Conservation (phyloP, 768 basidiomycete species). For the Mycena polygramma region DNA sequence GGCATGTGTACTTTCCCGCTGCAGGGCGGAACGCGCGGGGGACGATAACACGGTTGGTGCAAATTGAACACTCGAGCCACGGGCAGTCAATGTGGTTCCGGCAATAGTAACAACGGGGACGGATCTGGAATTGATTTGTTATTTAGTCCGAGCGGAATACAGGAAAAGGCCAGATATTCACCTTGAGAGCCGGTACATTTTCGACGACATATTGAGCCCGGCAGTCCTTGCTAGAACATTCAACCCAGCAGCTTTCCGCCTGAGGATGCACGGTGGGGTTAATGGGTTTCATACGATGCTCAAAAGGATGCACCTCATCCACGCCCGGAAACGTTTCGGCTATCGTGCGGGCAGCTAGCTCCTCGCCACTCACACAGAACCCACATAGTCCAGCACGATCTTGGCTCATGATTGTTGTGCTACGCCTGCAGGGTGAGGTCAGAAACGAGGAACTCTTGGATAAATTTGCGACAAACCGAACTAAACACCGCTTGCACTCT, state of each 20-base stretch:
- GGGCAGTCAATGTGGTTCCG: constrained; percentile 40
- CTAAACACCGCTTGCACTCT: constrained; percentile 38
- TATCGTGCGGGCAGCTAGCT: constrained; percentile 3
- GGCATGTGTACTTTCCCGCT: constrained; percentile 38
- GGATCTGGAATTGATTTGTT: constrained; percentile 28
- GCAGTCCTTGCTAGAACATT: constrained; percentile 40
- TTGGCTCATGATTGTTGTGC: constrained; percentile 44
- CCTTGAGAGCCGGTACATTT: constrained; percentile 30
- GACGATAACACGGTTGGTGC: constrained; percentile 44
- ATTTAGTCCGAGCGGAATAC: neutral
- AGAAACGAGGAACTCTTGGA: neutral
- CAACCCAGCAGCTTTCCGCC: constrained; percentile 45
- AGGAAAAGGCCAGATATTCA: neutral
- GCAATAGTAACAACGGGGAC: constrained; percentile 45
- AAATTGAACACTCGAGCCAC: constrained; percentile 41
- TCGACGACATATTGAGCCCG: constrained; percentile 44
- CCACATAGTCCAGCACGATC: constrained; percentile 36
- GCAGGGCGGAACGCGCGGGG: constrained; percentile 32
- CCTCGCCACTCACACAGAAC: constrained; percentile 28
- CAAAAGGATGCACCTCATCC: constrained; percentile 18
- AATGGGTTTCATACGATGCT: neutral
- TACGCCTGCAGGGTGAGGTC: constrained; percentile 32
- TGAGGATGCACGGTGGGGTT: neutral
- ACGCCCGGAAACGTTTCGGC: constrained; percentile 26
- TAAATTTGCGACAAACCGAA: constrained; percentile 27